Percentiles rank a stretch among this genome's conserved stretches.
These are phyloP conservation scores for Fraxinus latifolia DNA, from an alignment of 305 asterid genomes.

Conservation along the genomic window DNA sequence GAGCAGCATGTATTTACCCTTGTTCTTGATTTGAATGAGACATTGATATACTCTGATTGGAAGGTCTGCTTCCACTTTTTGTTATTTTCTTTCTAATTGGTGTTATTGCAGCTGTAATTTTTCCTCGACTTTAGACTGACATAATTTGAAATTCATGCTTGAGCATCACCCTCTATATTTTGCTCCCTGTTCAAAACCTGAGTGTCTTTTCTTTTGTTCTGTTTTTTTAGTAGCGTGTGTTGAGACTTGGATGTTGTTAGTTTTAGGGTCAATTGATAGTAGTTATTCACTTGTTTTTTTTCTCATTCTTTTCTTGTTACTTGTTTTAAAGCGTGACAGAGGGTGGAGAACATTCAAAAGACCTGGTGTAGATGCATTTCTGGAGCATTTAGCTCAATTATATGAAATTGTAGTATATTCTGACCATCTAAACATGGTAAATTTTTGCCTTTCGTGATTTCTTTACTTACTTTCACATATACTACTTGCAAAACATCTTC, in stretches of 20 bases:
- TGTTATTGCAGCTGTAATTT: not conserved
- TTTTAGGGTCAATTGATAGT: constrained; percentile 5
- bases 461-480: not conserved
- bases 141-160: not conserved
- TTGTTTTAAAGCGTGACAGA: constrained; percentile 65
- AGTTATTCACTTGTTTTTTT: not conserved
- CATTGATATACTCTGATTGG: constrained; percentile 82
- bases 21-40: constrained; percentile 86
- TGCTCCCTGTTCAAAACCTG: not conserved
- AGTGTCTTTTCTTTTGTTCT: not conserved
- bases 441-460: not conserved
- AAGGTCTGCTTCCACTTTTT: constrained; percentile 44
- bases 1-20: constrained; percentile 82
- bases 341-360: constrained; percentile 95
- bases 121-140: not conserved
- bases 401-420: constrained; percentile 77
- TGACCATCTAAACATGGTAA: constrained; percentile 41
- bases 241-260: not conserved
- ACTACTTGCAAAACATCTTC: not conserved
- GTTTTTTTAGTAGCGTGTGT: not conserved
- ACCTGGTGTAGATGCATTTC: constrained; percentile 89
- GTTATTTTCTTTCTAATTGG: not conserved
- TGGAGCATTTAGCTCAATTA: constrained; percentile 76
- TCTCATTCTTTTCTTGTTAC: not conserved
- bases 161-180: not conserved